Evolutionary conservation across 116 monocot genomes (phyloP).

Genomic region (Papilionanthe hybrid): DNA sequence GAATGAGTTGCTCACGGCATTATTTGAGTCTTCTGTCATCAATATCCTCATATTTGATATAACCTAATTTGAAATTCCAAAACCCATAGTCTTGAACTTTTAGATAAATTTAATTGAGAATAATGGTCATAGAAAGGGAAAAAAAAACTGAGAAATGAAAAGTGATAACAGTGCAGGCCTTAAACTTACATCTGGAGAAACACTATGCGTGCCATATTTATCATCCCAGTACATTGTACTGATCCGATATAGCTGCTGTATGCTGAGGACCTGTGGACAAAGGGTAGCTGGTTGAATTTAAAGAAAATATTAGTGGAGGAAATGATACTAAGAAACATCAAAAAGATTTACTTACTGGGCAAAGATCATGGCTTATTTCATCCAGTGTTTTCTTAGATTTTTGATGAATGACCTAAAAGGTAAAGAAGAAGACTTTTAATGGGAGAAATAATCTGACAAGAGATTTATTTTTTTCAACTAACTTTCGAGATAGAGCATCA

Average conservation of each 20-base stretch:
- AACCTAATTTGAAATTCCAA: conserved; percentile 38
- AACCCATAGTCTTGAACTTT: background rate
- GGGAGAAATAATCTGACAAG: too few relatives aligned
- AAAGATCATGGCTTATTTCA: conserved; percentile 98
- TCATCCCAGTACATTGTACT: conserved; percentile 99
- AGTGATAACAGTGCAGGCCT: background rate
- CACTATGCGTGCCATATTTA: conserved; percentile 95
- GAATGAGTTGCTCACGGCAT: conserved; percentile 90
- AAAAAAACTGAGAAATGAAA: background rate
- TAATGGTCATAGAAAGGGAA: background rate
- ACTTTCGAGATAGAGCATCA: background rate
- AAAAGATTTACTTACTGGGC: conserved; percentile 62
- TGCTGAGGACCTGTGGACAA: conserved; percentile 71
- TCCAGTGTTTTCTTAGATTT: conserved; percentile 91
- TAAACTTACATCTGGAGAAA: conserved; percentile 72
- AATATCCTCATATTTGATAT: conserved; percentile 93
- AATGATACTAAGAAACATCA: conserved; percentile 5
- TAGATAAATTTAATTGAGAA: background rate
- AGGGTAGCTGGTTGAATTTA: conserved; percentile 25
- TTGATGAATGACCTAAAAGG: conserved; percentile 88
- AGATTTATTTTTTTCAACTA: background rate
- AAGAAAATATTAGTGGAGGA: conserved; percentile 9
- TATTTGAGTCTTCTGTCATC: conserved; percentile 97
- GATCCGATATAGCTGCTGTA: conserved; percentile 93
- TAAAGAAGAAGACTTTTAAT: background rate